phyloP scores from a whole-genome alignment of 805 yeast genomes.

The Hanseniaspora vineae region DNA sequence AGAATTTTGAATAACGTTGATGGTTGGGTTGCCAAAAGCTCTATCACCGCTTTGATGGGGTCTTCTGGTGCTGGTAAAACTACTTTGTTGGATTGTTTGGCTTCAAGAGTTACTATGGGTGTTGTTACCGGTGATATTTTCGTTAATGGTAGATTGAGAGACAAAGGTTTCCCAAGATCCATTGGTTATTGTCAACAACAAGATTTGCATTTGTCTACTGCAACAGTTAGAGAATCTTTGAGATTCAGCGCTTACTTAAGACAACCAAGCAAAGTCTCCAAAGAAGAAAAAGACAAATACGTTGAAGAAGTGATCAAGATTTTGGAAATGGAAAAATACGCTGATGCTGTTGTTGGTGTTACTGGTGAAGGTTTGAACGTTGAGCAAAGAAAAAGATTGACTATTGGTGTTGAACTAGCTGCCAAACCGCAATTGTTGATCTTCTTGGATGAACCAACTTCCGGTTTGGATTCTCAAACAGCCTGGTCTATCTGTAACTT shows the following conservation, averaged over 20 bases:
- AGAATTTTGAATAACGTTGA: conserved; percentile 52
- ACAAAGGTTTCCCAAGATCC: conserved; percentile 44
- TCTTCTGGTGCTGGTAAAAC: conserved; percentile 78
- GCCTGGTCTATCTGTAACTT: conserved; percentile 55
- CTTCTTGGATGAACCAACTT: conserved; percentile 57
- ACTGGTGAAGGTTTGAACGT: conserved; percentile 59
- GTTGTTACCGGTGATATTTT: conserved; percentile 54
- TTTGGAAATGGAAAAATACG: conserved; percentile 49
- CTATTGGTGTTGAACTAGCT: conserved; percentile 55
- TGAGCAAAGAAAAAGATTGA: conserved; percentile 48
- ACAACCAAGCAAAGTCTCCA: conserved; percentile 42
- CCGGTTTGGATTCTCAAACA: conserved; percentile 57
- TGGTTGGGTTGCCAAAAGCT: conserved; percentile 79
- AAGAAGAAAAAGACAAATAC: conserved; percentile 45
- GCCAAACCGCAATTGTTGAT: conserved; percentile 49
- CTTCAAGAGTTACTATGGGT: conserved; percentile 60
- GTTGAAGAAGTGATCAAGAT: conserved; percentile 53
- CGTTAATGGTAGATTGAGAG: conserved; percentile 51
- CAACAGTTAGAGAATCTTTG: conserved; percentile 64
- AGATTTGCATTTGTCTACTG: conserved; percentile 51
- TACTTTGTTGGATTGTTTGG: conserved; percentile 55
- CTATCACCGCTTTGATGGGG: conserved; percentile 68
- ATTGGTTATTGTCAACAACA: conserved; percentile 73
- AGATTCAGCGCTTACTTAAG: conserved; percentile 54
- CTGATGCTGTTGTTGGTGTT: conserved; percentile 64